phyloP scores from a whole-genome alignment of 2,329 filamentous ascomycete genomes.

The Graphiopsis chlorocephala region DNA sequence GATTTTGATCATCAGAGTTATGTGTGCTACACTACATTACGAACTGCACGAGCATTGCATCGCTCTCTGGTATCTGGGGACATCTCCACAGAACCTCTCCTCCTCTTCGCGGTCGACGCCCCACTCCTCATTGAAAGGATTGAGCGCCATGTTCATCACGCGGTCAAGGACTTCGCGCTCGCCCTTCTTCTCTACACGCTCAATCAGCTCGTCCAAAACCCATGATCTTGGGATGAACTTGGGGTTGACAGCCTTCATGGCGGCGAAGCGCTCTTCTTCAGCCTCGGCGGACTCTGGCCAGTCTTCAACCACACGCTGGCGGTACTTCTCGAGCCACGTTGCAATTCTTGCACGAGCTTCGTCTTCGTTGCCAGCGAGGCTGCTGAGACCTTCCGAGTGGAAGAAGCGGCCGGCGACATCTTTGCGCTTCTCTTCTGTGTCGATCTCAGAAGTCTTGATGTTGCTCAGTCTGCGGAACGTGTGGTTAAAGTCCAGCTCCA shows the following conservation, averaged over 20 bases:
- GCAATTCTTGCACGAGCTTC: constrained; percentile 67
- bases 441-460: constrained; percentile 61
- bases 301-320: constrained; percentile 67
- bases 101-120: constrained; percentile 68
- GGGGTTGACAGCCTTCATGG: constrained; percentile 86
- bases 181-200: constrained; percentile 77
- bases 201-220: constrained; percentile 91
- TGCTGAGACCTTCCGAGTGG: constrained; percentile 67
- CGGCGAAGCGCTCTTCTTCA: constrained; percentile 62
- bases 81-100: constrained; percentile 78
- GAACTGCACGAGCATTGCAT: constrained; percentile 97
- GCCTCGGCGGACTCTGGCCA: constrained; percentile 59
- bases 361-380: constrained; percentile 55
- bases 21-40: constrained; percentile 36
- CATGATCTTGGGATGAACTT: constrained; percentile 89
- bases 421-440: constrained; percentile 61
- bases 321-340: constrained; percentile 81
- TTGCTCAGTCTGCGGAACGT: constrained; percentile 79
- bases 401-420: constrained; percentile 74
- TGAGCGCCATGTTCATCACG: constrained; percentile 77
- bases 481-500: constrained; percentile 90
- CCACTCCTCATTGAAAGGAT: constrained; percentile 83
- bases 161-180: constrained; percentile 75
- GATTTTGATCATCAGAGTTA: neutral
- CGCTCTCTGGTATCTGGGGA: constrained; percentile 71